These are phyloP conservation scores for Globisporangium alternatum DNA, from an alignment of 352 stramenopile species.

Conservation along the genomic window DNA sequence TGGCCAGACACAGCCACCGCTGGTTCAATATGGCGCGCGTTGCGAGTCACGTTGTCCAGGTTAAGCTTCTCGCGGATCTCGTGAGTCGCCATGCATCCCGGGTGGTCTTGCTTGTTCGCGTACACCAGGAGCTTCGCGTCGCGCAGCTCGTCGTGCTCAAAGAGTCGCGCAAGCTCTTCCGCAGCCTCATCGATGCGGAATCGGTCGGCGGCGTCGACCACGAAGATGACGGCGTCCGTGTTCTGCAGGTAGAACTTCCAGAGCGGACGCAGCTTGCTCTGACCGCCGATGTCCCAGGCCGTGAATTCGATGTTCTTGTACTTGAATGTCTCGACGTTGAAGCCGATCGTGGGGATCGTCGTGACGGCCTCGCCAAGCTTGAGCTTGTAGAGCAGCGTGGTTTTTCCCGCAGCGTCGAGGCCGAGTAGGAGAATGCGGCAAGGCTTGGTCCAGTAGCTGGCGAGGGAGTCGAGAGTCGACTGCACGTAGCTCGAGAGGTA, in stretches of 20 bases:
- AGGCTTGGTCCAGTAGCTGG: conserved; percentile 35
- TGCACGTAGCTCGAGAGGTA: conserved; percentile 29
- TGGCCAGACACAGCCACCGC: conserved; percentile 31
- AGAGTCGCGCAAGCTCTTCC: conserved; percentile 35
- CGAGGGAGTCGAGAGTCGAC: conserved; percentile 25
- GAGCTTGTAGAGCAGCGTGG: conserved; percentile 91
- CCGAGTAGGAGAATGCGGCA: conserved; percentile 82
- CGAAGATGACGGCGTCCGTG: conserved; percentile 79
- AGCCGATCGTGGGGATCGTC: conserved; percentile 75
- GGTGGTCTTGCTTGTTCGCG: conserved; percentile 46
- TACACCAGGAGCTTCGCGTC: conserved; percentile 37
- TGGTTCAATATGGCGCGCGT: conserved; percentile 27
- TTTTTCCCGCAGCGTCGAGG: conserved; percentile 94
- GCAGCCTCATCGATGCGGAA: conserved; percentile 45
- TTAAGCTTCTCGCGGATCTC: conserved; percentile 31
- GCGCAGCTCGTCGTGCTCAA: conserved; percentile 36
- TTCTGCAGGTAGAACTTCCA: conserved; percentile 76
- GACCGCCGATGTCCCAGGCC: conserved; percentile 78
- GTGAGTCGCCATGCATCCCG: conserved; percentile 24
- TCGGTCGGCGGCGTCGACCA: conserved; percentile 66
- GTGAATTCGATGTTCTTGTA: conserved; percentile 75
- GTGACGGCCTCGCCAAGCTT: conserved; percentile 63
- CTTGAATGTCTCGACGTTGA: conserved; percentile 74
- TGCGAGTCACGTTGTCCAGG: conserved; percentile 30
- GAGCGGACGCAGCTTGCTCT: conserved; percentile 63